phyloP scores from a whole-genome alignment of 2,329 filamentous ascomycete species.

The Endoconidiophora laricicola region DNA sequence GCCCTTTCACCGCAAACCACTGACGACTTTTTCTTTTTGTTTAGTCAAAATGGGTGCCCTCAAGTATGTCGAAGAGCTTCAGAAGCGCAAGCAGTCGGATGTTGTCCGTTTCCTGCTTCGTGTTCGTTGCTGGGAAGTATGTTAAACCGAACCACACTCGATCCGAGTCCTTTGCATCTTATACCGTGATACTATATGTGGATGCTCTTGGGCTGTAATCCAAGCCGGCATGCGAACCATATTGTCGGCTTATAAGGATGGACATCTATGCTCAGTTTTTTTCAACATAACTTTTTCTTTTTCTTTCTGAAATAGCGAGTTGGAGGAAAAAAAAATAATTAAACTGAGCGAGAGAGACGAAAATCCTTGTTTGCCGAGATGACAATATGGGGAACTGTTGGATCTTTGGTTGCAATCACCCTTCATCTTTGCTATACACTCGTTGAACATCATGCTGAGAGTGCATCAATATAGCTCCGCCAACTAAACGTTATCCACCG shows the following conservation, averaged over 20 bases:
- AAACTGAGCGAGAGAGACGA: slow-evolving; percentile 4
- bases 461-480: slow-evolving; percentile 99
- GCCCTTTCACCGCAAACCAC: background rate
- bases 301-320: slow-evolving; percentile 6
- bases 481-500: slow-evolving; percentile 99
- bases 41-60: slow-evolving; percentile 90
- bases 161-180: slow-evolving; percentile 11
- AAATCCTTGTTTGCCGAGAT: slow-evolving; percentile 19
- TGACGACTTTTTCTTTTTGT: slow-evolving; percentile 3
- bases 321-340: background rate
- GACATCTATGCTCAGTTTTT: slow-evolving; percentile 6
- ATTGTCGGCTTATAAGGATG: slow-evolving; percentile 6
- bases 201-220: slow-evolving; percentile 13
- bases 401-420: slow-evolving; percentile 9
- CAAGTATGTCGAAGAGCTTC: slow-evolving; percentile 99
- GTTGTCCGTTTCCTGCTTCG: slow-evolving; percentile 99
- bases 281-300: too few relatives aligned
- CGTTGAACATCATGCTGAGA: slow-evolving; percentile 99
- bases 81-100: slow-evolving; percentile 99
- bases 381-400: slow-evolving; percentile 11
- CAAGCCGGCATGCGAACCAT: slow-evolving; percentile 12
- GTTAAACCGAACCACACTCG: slow-evolving; percentile 27
- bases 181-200: slow-evolving; percentile 13
- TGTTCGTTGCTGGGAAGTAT: slow-evolving; percentile 99
- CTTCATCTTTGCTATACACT: slow-evolving; percentile 71